phyloP scores from a whole-genome alignment of 306 rosid genomes.

The Astragalus glycyphyllos region DNA sequence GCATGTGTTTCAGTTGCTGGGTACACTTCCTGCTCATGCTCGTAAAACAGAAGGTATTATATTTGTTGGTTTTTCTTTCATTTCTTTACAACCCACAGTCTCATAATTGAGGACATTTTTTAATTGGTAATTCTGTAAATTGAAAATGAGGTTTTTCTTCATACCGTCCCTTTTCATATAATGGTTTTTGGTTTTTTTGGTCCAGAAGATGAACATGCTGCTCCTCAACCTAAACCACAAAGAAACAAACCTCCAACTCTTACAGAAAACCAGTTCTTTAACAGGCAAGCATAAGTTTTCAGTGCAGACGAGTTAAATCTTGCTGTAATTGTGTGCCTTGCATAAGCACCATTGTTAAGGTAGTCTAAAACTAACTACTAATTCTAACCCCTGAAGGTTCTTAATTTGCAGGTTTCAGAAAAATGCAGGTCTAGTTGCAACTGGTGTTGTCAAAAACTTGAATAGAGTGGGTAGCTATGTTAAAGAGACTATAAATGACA shows the following conservation, averaged over 20 bases:
- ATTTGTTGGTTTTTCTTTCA: conserved; percentile 28
- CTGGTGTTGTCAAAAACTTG: conserved; percentile 77
- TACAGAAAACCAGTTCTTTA: conserved; percentile 65
- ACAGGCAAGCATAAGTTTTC: conserved; percentile 65
- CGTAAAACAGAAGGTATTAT: conserved; percentile 46
- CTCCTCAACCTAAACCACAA: conserved; percentile 54
- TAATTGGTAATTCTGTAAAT: too few relatives aligned
- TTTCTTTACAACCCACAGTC: too few relatives aligned
- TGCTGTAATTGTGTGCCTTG: not conserved
- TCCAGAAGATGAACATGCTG: conserved; percentile 50
- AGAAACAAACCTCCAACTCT: conserved; percentile 60
- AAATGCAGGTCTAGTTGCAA: conserved; percentile 80
- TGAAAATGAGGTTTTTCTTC: conserved; percentile 19
- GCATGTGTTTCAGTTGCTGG: conserved; percentile 55
- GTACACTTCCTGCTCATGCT: conserved; percentile 40
- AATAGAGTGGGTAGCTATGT: conserved; percentile 70
- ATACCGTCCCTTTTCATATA: not conserved
- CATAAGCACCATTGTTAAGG: not conserved
- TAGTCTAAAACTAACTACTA: not conserved
- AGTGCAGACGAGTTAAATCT: not conserved
- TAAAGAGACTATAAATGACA: conserved; percentile 70
- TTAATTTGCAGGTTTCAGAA: conserved; percentile 69
- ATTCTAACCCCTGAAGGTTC: conserved; percentile 28
- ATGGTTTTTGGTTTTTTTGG: conserved; percentile 26
- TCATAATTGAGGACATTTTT: too few relatives aligned